Conservation (phyloP, 2,329 filamentous ascomycete species). For the Botryotinia narcissicola region DNA sequence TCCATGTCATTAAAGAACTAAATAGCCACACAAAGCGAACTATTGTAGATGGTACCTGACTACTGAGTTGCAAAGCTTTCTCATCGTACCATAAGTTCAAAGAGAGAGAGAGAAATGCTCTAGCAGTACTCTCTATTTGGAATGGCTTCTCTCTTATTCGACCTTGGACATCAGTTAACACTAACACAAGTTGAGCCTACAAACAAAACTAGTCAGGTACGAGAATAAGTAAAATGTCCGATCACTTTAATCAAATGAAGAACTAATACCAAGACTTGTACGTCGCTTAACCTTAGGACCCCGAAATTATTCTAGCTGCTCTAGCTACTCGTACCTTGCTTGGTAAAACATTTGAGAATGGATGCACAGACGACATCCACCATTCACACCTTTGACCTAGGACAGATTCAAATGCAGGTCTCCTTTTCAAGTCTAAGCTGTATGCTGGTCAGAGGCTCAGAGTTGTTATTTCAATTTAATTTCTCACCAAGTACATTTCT, state of each 20-base stretch:
- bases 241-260: background rate
- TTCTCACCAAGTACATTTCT: background rate
- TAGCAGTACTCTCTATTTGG: background rate
- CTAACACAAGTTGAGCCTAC: background rate
- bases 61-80: background rate
- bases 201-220: background rate
- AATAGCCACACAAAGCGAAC: background rate
- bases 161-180: background rate
- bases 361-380: background rate
- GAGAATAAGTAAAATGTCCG: background rate
- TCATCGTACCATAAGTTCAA: background rate
- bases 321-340: background rate
- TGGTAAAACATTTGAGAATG: background rate
- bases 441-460: background rate
- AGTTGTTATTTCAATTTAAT: background rate
- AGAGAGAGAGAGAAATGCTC: background rate
- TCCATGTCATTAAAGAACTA: background rate
- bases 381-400: background rate
- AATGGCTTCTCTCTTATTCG: background rate
- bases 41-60: background rate
- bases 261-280: background rate
- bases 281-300: background rate
- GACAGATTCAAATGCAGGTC: background rate
- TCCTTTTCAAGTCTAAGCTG: background rate
- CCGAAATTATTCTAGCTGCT: background rate